phyloP scores from a whole-genome alignment of 2,329 filamentous ascomycete genomes.

The Cercospora citrullina region DNA sequence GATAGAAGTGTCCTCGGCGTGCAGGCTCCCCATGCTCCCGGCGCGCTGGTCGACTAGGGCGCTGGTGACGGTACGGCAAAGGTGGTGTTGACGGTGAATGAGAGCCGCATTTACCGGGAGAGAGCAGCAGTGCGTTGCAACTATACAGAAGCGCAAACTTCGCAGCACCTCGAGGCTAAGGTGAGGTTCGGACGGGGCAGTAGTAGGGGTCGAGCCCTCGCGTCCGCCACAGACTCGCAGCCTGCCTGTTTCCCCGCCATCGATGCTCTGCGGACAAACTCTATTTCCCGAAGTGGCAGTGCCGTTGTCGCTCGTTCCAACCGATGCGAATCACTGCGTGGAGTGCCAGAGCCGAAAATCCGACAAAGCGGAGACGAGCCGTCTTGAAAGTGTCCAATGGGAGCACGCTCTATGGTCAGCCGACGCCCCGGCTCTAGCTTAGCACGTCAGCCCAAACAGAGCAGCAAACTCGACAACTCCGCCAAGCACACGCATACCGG shows the following conservation, averaged over 20 bases:
- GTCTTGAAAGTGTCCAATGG: background rate
- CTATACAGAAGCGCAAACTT: conserved; percentile 6
- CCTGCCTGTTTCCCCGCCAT: conserved; percentile 8
- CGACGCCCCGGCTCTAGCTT: background rate
- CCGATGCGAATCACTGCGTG: background rate
- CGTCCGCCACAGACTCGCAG: background rate
- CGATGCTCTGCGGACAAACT: background rate
- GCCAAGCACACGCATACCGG: too few species aligned
- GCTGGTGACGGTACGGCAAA: conserved; percentile 13
- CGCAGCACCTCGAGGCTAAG: conserved; percentile 9
- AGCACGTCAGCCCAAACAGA: background rate
- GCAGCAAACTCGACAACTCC: background rate
- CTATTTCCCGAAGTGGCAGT: background rate
- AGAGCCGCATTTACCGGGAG: conserved; percentile 21
- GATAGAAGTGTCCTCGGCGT: conserved; percentile 14
- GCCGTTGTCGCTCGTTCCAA: background rate
- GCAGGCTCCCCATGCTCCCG: conserved; percentile 8
- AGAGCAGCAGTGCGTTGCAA: conserved; percentile 7
- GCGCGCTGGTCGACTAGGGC: background rate
- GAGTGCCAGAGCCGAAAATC: background rate
- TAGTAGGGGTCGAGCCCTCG: conserved; percentile 6
- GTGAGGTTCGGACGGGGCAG: background rate
- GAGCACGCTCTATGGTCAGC: background rate
- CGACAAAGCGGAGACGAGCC: background rate
- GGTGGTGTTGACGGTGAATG: conserved; percentile 1